Conservation (phyloP, 2,329 filamentous ascomycete genomes). For the Penicillium sp. region DNA sequence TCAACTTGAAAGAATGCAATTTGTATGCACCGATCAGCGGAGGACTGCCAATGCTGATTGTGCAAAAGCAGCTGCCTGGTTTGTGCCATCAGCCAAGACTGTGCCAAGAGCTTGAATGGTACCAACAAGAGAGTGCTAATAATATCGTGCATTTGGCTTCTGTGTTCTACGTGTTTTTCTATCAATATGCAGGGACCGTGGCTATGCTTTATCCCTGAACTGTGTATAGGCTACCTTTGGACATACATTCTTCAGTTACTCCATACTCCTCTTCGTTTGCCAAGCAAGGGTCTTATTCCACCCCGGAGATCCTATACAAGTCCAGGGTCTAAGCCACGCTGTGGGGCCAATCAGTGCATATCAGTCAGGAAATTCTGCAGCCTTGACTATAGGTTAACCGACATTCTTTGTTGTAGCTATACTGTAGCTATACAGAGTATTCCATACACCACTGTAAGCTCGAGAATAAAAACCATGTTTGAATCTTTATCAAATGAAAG, state of each 20-base stretch:
- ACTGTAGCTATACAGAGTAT: not conserved
- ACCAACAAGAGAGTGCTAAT: not conserved
- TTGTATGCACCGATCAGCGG: slow-evolving; percentile 4
- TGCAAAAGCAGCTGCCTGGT: slow-evolving; percentile 23
- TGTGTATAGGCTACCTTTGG: not conserved
- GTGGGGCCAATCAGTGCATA: slow-evolving; percentile 11
- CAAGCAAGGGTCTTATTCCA: slow-evolving; percentile 9
- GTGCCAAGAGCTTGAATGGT: not conserved
- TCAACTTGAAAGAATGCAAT: not conserved
- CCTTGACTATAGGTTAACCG: not conserved
- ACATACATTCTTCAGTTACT: not conserved
- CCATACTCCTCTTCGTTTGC: not conserved
- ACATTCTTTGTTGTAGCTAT: not conserved
- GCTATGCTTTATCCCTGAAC: not conserved
- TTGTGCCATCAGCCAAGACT: slow-evolving; percentile 13
- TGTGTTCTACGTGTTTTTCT: not conserved
- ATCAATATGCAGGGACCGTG: not conserved
- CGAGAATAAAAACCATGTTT: not conserved
- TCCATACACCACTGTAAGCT: not conserved
- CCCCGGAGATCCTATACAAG: slow-evolving; percentile 1
- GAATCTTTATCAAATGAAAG: not conserved
- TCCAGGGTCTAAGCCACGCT: slow-evolving; percentile 20
- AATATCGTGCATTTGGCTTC: slow-evolving; percentile 1
- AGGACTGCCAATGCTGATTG: slow-evolving; percentile 12
- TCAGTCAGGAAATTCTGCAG: not conserved